These are phyloP conservation scores for Moringa oleifera DNA, from an alignment of 345 rosid genomes.

Conservation along the genomic window DNA sequence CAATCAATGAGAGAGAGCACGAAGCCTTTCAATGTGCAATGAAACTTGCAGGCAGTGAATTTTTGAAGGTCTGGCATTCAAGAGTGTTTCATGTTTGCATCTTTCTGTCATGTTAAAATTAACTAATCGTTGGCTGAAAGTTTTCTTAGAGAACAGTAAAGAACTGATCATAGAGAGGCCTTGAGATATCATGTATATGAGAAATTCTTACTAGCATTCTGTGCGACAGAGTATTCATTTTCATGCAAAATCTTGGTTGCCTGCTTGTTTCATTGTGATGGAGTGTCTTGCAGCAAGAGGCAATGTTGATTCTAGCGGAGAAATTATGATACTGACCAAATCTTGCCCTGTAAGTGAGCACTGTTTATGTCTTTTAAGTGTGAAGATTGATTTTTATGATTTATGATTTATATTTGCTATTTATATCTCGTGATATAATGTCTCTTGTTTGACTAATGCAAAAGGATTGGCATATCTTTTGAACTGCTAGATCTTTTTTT, in stretches of 20 bases:
- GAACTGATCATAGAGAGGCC: not conserved
- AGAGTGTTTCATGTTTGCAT: not conserved
- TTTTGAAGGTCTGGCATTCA: conserved; percentile 48
- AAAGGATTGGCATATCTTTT: no score
- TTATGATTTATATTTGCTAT: no score
- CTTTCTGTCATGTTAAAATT: not conserved
- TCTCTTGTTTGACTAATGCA: no score
- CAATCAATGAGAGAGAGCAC: conserved; percentile 75
- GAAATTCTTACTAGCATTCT: conserved; percentile 3
- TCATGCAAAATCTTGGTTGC: conserved; percentile 79
- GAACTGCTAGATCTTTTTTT: no score
- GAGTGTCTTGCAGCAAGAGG: conserved; percentile 53
- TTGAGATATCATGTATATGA: no score
- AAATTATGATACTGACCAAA: conserved; percentile 56
- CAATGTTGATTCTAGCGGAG: conserved; percentile 62
- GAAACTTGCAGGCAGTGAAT: conserved; percentile 72
- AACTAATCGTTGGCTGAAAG: not conserved
- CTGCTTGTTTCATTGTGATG: conserved; percentile 74
- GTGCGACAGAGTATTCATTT: conserved; percentile 47
- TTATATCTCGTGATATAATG: not conserved
- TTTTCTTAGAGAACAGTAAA: not conserved
- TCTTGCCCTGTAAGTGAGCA: conserved; percentile 68
- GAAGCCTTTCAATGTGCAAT: conserved; percentile 69
- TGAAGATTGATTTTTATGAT: no score
- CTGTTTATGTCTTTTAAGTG: not conserved